A percentile compares a stretch with the other conserved stretches of the same genome.
Conservation (phyloP, 306 rosid species). For the Albizia julibrissin region DNA sequence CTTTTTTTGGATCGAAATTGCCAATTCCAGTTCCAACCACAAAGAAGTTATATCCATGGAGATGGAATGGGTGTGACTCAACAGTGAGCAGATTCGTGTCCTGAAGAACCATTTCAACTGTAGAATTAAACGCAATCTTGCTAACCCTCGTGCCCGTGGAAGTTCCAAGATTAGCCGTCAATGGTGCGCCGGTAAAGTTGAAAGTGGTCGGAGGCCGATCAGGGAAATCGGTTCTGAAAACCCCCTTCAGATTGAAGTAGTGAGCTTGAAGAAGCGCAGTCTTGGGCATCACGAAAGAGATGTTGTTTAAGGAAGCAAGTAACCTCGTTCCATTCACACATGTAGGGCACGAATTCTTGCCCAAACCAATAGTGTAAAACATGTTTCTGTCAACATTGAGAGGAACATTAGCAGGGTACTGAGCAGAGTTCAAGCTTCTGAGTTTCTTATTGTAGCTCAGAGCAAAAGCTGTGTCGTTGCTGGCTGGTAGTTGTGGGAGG, state of each 20-base stretch:
- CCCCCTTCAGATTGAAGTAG: constrained; percentile 66
- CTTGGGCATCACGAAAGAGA: constrained; percentile 76
- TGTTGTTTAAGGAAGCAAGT: constrained; percentile 78
- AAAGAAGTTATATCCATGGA: constrained; percentile 68
- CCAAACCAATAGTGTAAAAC: constrained; percentile 74
- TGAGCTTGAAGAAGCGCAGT: constrained; percentile 86
- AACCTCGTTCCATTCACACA: constrained; percentile 78
- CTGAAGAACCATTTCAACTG: constrained; percentile 69
- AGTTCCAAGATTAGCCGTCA: constrained; percentile 62
- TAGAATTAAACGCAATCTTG: constrained; percentile 72
- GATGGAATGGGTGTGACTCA: constrained; percentile 85
- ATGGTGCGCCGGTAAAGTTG: constrained; percentile 74
- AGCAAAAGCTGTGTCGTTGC: constrained; percentile 67
- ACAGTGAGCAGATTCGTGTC: constrained; percentile 71
- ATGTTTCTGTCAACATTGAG: constrained; percentile 69
- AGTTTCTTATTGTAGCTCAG: constrained; percentile 56
- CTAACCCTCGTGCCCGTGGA: constrained; percentile 58
- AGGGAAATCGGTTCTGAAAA: constrained; percentile 74
- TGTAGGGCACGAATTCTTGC: constrained; percentile 59
- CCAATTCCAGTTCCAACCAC: constrained; percentile 79
- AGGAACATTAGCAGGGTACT: constrained; percentile 79
- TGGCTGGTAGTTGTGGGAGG: constrained; percentile 59
- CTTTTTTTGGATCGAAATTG: constrained; percentile 69
- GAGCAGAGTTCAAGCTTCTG: constrained; percentile 57
- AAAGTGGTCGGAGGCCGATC: constrained; percentile 61